Evolutionary conservation across 2,329 filamentous ascomycete genomes (phyloP).

Genomic region (Aspergillus texensis): DNA sequence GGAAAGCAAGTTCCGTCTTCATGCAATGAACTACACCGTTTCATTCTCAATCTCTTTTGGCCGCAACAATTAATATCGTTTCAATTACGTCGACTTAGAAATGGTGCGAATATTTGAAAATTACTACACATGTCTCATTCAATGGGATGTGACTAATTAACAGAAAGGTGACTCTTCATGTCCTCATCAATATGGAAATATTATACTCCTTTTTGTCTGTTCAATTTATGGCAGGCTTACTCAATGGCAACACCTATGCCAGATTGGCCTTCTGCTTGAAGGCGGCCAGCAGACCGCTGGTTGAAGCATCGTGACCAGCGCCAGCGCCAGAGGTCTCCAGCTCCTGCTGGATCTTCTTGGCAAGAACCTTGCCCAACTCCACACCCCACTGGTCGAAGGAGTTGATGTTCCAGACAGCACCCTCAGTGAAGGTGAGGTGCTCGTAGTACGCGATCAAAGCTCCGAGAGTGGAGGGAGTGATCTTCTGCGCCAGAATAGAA

Average conservation of each 20-base stretch:
- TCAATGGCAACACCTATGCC: constrained; percentile 27
- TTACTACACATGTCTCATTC: background rate
- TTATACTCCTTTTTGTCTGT: constrained; percentile 17
- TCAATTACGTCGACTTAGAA: background rate
- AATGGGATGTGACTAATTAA: constrained; percentile 12
- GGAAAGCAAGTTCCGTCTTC: background rate
- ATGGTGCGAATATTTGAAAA: background rate
- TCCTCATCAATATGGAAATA: constrained; percentile 22
- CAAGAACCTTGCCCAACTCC: constrained; percentile 92
- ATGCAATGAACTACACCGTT: background rate
- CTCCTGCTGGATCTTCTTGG: constrained; percentile 87
- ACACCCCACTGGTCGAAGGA: constrained; percentile 99
- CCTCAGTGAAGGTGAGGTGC: constrained; percentile 96
- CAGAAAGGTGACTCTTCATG: constrained; percentile 22
- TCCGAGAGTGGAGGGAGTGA: constrained; percentile 90
- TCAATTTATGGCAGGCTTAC: constrained; percentile 1
- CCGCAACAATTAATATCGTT: background rate
- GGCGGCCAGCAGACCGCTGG: constrained; percentile 82
- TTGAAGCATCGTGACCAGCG: constrained; percentile 79
- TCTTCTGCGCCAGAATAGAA: constrained; percentile 88
- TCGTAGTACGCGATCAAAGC: constrained; percentile 98
- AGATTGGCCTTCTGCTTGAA: constrained; percentile 78
- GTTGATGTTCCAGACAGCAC: constrained; percentile 99
- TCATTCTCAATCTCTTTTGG: background rate
- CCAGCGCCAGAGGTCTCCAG: constrained; percentile 74